Evolutionary conservation across 768 basidiomycete genomes (phyloP), one percentile per base, ranked within the genome.

Genomic region (Dioszegia hungarica): DNA sequence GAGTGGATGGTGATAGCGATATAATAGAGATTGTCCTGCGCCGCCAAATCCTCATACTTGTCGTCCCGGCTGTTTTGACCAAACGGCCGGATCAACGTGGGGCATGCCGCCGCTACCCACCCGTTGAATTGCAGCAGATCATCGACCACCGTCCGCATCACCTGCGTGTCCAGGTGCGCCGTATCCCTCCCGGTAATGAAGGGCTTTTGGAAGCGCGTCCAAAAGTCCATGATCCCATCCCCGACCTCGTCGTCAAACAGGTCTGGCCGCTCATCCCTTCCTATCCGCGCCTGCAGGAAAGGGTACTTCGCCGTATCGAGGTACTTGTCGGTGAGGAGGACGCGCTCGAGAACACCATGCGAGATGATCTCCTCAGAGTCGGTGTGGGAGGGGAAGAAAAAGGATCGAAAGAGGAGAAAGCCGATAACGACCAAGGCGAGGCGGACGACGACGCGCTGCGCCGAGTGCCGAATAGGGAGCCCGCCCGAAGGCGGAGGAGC

Each of bases 101-200:
- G 90, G 74, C 94, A 99, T 27, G 90, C 84, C 2, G 90, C 90
- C 24, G 92, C 91, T 14, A 94, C 95, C 95, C 95, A 99, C 17
- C 95, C 95, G 67, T 98, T 97, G 54, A 97, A 82, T 15, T 89
- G 87, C n/a, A 98, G 81, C 0, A 99, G 81, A 62, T 90, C 89
- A 76, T 99, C 95, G 45, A 99, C 89, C 3, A 93, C 85, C 45
- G 82, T 84, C 54, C 90, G 80, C 22, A 98, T 88, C 54, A 86
- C 87, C 74, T 99, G 94, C 8, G 87, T 84, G 73, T 98, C 95
- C 77, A 86, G 85, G 58, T 91, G 86, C 0, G 87, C 82, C 0
- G 93, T 95, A 56, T 94, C 91, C 64, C 82, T 82, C 59, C 83
- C 85, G 1, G 82, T 79, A 56, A 95, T 94, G 76, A 90, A 94